Evolutionary conservation across 2,329 filamentous ascomycete species (phyloP).

Genomic region (Phialocephala sp.): DNA sequence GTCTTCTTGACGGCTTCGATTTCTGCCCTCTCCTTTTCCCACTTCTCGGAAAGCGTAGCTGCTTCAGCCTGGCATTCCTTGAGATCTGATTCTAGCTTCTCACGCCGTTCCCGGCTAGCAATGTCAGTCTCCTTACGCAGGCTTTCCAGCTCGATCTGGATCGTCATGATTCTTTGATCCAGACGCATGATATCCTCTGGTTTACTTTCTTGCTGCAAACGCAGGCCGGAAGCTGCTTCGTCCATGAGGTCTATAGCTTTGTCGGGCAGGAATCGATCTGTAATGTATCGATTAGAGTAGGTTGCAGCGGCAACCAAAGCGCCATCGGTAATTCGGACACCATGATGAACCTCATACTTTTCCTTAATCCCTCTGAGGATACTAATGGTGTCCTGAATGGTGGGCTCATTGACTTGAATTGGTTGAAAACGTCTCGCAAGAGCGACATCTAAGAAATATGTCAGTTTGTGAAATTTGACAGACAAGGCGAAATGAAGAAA

Average conservation of each 20-base stretch:
- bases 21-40: slow-evolving; percentile 88
- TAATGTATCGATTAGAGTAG: slow-evolving; percentile 95
- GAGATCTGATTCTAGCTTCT: slow-evolving; percentile 81
- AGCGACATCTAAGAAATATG: slow-evolving; percentile 69
- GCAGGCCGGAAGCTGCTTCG: slow-evolving; percentile 87
- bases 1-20: slow-evolving; percentile 86
- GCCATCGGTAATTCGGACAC: slow-evolving; percentile 91
- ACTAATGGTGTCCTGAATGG: slow-evolving; percentile 90
- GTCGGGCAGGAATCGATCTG: slow-evolving; percentile 92
- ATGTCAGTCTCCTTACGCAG: slow-evolving; percentile 93
- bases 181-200: slow-evolving; percentile 92
- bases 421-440: slow-evolving; percentile 92
- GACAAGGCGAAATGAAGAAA: not conserved
- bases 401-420: slow-evolving; percentile 90
- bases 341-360: slow-evolving; percentile 93
- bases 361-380: slow-evolving; percentile 97
- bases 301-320: slow-evolving; percentile 91
- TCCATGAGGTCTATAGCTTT: slow-evolving; percentile 88
- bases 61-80: slow-evolving; percentile 80
- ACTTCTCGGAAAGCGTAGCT: slow-evolving; percentile 75
- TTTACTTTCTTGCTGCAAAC: slow-evolving; percentile 95
- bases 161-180: slow-evolving; percentile 94
- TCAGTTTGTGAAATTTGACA: slow-evolving; percentile 3
- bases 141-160: slow-evolving; percentile 95
- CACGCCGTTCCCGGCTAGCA: slow-evolving; percentile 83